Conservation (phyloP, 495 filamentous ascomycete species). For the Annulohypoxylon bovei region DNA sequence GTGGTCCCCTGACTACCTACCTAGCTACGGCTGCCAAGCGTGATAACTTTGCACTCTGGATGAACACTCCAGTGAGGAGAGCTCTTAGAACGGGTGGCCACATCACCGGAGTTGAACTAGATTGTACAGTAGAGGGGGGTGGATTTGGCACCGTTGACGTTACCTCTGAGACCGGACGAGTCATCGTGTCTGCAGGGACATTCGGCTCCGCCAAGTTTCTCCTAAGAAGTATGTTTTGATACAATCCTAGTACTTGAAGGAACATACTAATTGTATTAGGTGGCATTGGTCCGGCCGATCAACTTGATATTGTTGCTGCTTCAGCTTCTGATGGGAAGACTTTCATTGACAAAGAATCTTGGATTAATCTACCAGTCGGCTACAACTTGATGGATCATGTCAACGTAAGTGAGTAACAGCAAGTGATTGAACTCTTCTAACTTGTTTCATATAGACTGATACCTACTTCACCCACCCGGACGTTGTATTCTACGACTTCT, state of each 20-base stretch:
- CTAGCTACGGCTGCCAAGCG: conserved; percentile 68
- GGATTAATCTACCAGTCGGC: conserved; percentile 80
- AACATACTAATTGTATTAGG: conserved; percentile 49
- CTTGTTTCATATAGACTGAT: conserved; percentile 62
- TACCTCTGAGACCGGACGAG: conserved; percentile 67
- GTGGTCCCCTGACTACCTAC: conserved; percentile 79
- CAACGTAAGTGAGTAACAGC: conserved; percentile 53
- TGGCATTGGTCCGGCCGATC: conserved; percentile 72
- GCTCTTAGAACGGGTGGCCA: conserved; percentile 69
- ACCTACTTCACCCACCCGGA: conserved; percentile 70
- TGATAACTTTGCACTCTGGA: conserved; percentile 74
- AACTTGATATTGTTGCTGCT: conserved; percentile 65
- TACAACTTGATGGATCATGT: conserved; percentile 78
- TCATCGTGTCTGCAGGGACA: conserved; percentile 75
- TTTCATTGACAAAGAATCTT: conserved; percentile 63
- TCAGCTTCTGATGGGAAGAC: conserved; percentile 61
- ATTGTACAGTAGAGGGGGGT: conserved; percentile 64
- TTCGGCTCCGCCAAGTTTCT: conserved; percentile 79
- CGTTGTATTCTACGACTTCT: conserved; percentile 73
- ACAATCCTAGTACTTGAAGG: background rate
- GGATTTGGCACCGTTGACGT: conserved; percentile 67
- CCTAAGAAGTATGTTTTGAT: conserved; percentile 46
- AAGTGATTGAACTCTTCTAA: conserved; percentile 1
- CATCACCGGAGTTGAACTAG: conserved; percentile 74
- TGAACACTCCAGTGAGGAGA: conserved; percentile 72